phyloP scores from a whole-genome alignment of 352 stramenopile genomes.

The Phytopythium chamaehyphon region DNA sequence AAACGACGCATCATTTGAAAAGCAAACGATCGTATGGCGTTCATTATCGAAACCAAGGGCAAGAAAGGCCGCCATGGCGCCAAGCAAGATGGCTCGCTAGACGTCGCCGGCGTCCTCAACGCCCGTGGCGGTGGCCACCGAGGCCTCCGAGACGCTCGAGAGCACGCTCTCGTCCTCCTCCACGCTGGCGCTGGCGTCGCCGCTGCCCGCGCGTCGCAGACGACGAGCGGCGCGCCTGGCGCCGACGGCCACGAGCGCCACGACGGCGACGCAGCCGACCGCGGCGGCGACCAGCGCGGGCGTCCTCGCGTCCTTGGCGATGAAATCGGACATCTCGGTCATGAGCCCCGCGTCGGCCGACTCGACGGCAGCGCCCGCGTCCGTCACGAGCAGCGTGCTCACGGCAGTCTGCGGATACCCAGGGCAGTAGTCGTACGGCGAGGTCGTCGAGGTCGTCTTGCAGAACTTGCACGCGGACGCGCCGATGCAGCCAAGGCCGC shows the following conservation, averaged over 20 bases:
- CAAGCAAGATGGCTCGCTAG: background rate
- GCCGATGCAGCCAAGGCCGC: constrained; percentile 4
- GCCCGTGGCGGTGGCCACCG: constrained; percentile 8
- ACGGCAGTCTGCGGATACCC: background rate
- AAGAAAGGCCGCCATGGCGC: too few species aligned
- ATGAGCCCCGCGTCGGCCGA: background rate
- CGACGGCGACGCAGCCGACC: constrained; percentile 24
- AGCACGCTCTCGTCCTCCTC: constrained; percentile 16
- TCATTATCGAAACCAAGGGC: background rate
- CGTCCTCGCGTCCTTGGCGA: background rate
- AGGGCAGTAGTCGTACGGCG: constrained; percentile 21
- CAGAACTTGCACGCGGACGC: constrained; percentile 8
- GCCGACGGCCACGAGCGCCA: constrained; percentile 18
- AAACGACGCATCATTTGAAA: too few species aligned
- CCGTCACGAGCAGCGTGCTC: background rate
- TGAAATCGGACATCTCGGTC: background rate
- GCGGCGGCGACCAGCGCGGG: background rate
- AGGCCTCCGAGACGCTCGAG: constrained; percentile 12
- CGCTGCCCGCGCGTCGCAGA: constrained; percentile 9
- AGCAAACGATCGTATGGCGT: background rate
- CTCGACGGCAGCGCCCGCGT: background rate
- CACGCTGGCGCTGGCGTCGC: constrained; percentile 10
- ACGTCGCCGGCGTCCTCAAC: constrained; percentile 1
- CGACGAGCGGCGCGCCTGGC: constrained; percentile 19
- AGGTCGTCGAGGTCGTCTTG: constrained; percentile 19